phyloP scores from a whole-genome alignment of 257 asterid species.

The Salvia miltiorrhiza region DNA sequence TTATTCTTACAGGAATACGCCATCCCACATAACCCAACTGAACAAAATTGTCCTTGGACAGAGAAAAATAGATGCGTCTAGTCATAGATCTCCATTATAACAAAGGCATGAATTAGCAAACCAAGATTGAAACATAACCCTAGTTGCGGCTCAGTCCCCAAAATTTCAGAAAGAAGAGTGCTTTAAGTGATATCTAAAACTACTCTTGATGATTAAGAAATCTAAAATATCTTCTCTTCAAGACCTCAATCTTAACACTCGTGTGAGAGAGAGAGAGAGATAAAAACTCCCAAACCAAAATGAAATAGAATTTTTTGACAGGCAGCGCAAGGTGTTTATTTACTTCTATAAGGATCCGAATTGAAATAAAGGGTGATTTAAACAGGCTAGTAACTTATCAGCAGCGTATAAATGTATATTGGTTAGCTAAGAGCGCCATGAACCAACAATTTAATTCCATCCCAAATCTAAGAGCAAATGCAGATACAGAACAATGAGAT shows the following conservation, averaged over 20 bases:
- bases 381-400: neutral
- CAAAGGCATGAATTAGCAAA: neutral
- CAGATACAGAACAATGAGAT: neutral
- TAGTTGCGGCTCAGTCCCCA: neutral
- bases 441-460: slow-evolving; percentile 9
- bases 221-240: neutral
- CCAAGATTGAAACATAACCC: neutral
- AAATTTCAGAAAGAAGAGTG: neutral
- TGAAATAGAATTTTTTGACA: too few relatives aligned
- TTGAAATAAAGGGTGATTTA: neutral
- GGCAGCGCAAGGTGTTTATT: neutral
- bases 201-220: neutral
- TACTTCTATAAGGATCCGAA: neutral
- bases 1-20: neutral
- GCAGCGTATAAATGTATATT: neutral
- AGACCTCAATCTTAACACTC: neutral
- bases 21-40: neutral
- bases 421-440: neutral
- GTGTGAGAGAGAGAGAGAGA: neutral
- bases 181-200: neutral
- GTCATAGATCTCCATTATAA: neutral
- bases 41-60: neutral
- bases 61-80: neutral
- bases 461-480: slow-evolving; percentile 3
- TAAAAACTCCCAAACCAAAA: too few relatives aligned